Evolutionary conservation across 192 early-diverging fungal genomes (phyloP), one percentile per base, ranked within the genome.

Genomic region (Umbelopsis isabellina): DNA sequence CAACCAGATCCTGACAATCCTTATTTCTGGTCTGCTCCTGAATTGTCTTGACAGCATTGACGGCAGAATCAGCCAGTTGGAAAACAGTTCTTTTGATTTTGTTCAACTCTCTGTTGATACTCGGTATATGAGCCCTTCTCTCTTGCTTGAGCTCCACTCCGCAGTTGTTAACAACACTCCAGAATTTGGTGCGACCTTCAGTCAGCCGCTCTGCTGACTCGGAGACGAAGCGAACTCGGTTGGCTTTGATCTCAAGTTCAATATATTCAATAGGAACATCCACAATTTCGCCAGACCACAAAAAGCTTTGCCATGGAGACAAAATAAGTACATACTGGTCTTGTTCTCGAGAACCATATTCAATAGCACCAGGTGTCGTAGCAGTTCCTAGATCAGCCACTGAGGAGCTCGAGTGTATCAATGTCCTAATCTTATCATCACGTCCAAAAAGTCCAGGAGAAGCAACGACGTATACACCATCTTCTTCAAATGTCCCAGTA

Each of bases 391-490:
- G 50, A n/a, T 67, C 65, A 22, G 74, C 10, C 1, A 44, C 45
- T n/a, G 55, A 66, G 49, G 85, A 80, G 48, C 72, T 71, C 3
- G 79, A 41, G 11, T 58, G 67, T 13, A 76, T 53, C 4, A 80
- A 46, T 4, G 51, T 46, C 2, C 66, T 27, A 46, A 80, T 80
- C 10, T 27, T 53, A 10, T 75, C 67, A 16, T 55, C 53, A 13
- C 72, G 50, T 7, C 69, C 71, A 66, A 50, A 71, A 7, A 80
- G 58, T 1, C 68, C 69, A 50, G 88, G 88, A 70, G 87, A 89
- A 10, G 91, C 91, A 70, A 96, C 83, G n/a, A 96, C 85, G 66
- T 91, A 93, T 1, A 90, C 71, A 1, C 91, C 90, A 41, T 83
- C 82, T 30, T 79, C 81, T 74, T 94, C 89, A 75, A 89, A 91